Evolutionary conservation across 495 filamentous ascomycete genomes (phyloP), one percentile per base, ranked within the genome.

Genomic region (Tetracladium setigerum): DNA sequence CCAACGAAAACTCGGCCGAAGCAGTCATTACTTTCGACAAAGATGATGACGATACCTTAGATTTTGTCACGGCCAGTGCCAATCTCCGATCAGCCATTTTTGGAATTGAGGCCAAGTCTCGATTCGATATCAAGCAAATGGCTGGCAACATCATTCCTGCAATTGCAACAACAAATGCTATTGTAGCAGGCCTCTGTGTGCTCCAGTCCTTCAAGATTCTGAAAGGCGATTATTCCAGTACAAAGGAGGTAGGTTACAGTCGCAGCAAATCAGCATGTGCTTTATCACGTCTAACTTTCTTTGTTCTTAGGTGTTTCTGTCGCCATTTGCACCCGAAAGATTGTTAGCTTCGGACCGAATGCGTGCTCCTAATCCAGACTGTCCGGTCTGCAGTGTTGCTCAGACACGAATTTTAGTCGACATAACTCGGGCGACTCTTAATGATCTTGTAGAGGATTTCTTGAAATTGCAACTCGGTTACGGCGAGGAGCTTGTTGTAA

Each of bases 101-200:
- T 58, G 84, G 80, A 38, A 94, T 99, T 41, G 86, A 92, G 51
- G 64, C 70, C 7, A 87, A 86, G 57, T 95, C 89, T 5, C 89
- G 95, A 44, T 99, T 96, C 51, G 89, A 96, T 60, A 90, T 91
- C 55, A 99, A 99, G 62, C 88, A 97, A 67, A 99, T 97, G 89
- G 92, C 92, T 18, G 92, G 92, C 42, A 97, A 97, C 57, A 99
- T 99, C 57, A 97, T 99, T 46, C 92, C 92, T 0, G 94, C 92
- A 2, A 99, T 99, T 62, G 92, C 92, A 1, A 99, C 92, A 0
- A 96, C 92, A 0, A 99, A 99, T 62, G 92, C 94, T 11, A 94
- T 97, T 65, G 92, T 90, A 4, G 92, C 92, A 11, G 83, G 87
- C 12, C 73, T 99, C 18, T 97, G 89, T 61, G 92, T 97, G 4